phyloP scores from a whole-genome alignment of 345 rosid species.

The Arabis hirsuta region DNA sequence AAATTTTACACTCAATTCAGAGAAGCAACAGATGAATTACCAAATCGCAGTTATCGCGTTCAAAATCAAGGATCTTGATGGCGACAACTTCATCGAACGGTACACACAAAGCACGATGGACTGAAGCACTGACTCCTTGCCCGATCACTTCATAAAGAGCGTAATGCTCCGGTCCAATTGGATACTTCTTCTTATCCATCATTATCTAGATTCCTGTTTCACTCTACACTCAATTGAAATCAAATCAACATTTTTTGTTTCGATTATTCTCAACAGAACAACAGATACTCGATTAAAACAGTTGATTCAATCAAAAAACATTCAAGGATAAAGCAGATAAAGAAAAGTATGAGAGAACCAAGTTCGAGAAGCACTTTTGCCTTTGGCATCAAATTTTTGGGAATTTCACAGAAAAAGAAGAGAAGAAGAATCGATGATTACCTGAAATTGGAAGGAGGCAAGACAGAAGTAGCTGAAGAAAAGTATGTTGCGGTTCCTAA shows the following conservation, averaged over 20 bases:
- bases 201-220: constrained; percentile 31
- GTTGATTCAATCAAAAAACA: no score
- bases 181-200: constrained; percentile 92
- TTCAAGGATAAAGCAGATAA: no score
- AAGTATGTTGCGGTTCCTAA: not conserved
- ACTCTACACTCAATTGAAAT: constrained; percentile 18
- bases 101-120: constrained; percentile 78
- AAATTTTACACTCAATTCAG: not conserved
- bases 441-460: constrained; percentile 10
- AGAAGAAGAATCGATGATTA: not conserved
- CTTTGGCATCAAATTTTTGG: not conserved
- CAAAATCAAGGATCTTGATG: constrained; percentile 95
- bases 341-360: not conserved
- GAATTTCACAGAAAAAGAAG: no score
- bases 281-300: not conserved
- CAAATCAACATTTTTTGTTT: not conserved
- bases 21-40: constrained; percentile 44
- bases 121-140: constrained; percentile 90
- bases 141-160: constrained; percentile 79
- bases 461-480: constrained; percentile 34
- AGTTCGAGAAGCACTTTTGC: constrained; percentile 1
- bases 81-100: constrained; percentile 79
- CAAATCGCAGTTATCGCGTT: constrained; percentile 88
- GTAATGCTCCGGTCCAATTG: constrained; percentile 81
- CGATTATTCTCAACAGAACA: not conserved